Evolutionary conservation across 2,329 filamentous ascomycete genomes (phyloP).

Genomic region (Cadophora malorum): DNA sequence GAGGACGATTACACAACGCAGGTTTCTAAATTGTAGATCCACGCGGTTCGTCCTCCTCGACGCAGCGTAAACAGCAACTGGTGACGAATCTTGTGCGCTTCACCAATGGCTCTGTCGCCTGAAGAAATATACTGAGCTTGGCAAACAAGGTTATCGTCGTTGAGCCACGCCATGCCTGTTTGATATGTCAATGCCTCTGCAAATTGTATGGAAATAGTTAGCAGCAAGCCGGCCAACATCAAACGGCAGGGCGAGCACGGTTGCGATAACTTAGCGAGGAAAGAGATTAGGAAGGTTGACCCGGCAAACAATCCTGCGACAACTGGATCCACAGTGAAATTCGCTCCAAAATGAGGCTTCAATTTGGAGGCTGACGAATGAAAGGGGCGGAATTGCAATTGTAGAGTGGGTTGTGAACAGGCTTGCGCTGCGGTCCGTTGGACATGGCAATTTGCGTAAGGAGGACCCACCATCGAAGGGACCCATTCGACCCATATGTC

Average conservation of each 20-base stretch:
- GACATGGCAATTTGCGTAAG: slow-evolving; percentile 12
- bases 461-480: slow-evolving; percentile 1
- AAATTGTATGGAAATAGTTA: slow-evolving; percentile 3
- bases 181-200: slow-evolving; percentile 12
- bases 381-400: neutral
- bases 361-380: slow-evolving; percentile 4
- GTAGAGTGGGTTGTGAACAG: neutral
- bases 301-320: slow-evolving; percentile 6
- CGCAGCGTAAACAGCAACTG: slow-evolving; percentile 21
- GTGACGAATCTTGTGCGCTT: slow-evolving; percentile 34
- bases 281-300: neutral
- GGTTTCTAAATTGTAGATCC: slow-evolving; percentile 31
- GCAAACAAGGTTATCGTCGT: slow-evolving; percentile 16
- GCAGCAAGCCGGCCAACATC: neutral
- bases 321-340: neutral
- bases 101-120: slow-evolving; percentile 16
- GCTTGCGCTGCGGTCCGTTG: neutral
- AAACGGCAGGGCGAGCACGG: slow-evolving; percentile 19
- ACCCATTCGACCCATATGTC: neutral
- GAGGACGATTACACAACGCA: slow-evolving; percentile 29
- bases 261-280: no score
- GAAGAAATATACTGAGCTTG: slow-evolving; percentile 19
- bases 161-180: slow-evolving; percentile 5
- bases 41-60: slow-evolving; percentile 6
- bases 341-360: neutral